Evolutionary conservation across 2,329 filamentous ascomycete species (phyloP), one percentile per base, ranked within the genome.

Genomic region (Fusarium continuum): DNA sequence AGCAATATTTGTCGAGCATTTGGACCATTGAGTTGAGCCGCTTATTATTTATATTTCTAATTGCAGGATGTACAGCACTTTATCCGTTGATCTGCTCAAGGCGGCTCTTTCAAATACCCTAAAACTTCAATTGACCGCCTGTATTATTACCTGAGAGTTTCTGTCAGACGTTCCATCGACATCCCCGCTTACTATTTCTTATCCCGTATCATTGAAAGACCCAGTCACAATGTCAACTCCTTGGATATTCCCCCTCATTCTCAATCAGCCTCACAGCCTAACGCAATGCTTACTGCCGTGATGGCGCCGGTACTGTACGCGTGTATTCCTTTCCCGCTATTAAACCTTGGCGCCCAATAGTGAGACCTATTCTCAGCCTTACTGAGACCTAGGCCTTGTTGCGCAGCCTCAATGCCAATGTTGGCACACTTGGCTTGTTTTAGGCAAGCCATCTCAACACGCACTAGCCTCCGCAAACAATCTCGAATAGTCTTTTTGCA

Each of bases 1-100:
- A 38, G 39, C 19, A 54, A 13, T 34, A 31, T 29, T 8, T 60
- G 54, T 47, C 39, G 56, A 9, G 36, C 17, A 58, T 22, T 29
- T 31, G 16, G 39, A 29, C 20, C 23, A 16, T 34, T 34, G 19
- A 17, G 23, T 13, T 22, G 20, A n/a, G 10, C 17, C n/a, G 25
- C 48, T 25, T 10, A 8, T 53, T 36, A 39, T 35, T 49, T 5
- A n/a, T 6, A 26, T 48, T 26, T 6, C 11, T 14, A 11, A 14
- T 26, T 22, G 20, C 14, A n/a, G n/a, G n/a, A n/a, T n/a, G n/a
- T n/a, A n/a, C n/a, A n/a, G n/a, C n/a, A n/a, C n/a, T n/a, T n/a
- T n/a, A n/a, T n/a, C n/a, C n/a, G n/a, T n/a, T n/a, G n/a, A n/a
- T n/a, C n/a, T n/a, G n/a, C n/a, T n/a, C n/a, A n/a, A n/a, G n/a